Conservation (phyloP, 202 grass and related monocot species). For the Hordeum pubiflorum region DNA sequence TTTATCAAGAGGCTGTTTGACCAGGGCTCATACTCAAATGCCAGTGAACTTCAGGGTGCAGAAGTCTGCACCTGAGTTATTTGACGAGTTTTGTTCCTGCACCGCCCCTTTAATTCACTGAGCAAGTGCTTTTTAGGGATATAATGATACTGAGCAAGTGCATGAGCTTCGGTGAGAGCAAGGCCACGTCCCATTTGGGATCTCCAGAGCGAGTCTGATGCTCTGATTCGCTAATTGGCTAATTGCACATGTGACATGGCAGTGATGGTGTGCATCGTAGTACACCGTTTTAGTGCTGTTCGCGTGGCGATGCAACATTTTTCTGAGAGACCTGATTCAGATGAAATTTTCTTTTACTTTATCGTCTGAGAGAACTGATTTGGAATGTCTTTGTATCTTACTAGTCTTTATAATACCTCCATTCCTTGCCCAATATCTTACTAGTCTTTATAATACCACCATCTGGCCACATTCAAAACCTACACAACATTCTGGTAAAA, state of each 20-base stretch:
- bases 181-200: background rate
- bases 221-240: background rate
- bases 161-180: background rate
- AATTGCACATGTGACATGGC: background rate
- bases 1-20: background rate
- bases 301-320: background rate
- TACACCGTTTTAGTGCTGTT: background rate
- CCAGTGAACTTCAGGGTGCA: background rate
- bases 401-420: too few relatives aligned
- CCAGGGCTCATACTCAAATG: background rate
- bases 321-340: background rate
- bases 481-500: background rate
- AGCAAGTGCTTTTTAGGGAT: background rate
- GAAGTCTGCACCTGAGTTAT: background rate
- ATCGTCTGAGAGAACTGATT: too few relatives aligned
- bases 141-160: background rate
- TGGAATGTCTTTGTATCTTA: too few relatives aligned
- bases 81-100: background rate
- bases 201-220: background rate
- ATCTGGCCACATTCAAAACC: background rate
- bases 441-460: too few relatives aligned
- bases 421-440: background rate
- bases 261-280: background rate
- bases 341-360: background rate
- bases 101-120: too few relatives aligned